Evolutionary conservation across 768 basidiomycete species (phyloP), one percentile per base, ranked within the genome.

Genomic region (Pisolithus tinctorius): DNA sequence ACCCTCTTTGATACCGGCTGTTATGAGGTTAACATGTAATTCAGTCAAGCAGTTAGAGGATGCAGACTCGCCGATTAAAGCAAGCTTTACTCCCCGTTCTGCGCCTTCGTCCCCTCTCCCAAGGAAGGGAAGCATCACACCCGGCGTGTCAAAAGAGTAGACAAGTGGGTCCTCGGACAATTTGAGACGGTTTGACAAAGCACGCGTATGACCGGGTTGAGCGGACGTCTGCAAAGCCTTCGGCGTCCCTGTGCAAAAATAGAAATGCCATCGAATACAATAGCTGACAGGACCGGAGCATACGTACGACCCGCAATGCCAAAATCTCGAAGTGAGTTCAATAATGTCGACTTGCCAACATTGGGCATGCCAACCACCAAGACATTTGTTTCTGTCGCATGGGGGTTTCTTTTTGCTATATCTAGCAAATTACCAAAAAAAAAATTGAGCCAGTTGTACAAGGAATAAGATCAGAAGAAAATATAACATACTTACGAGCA

Each of bases 321-420:
- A 62, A 83, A 84, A 61, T 81, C 84, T 40, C 95, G 81, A 26
- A 99, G 76, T 1, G 92, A 82, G 63, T 99, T 99, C 11, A 99
- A 73, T 47, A 98, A 69, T 2, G 91, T 94, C 13, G 94, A 97
- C 71, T 99, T 98, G 39, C 95, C 95, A 44, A 97, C 93, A 66
- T 98, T 98, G 16, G 96, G 96, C 95, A 99, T 98, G 23, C 96
- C 96, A 52, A 96, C 85, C 23, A 98, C 92, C 2, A 97, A 77
- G 6, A 97, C 86, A 60, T 93, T 93, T 58, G 91, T 71, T 64
- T 88, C 88, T 59, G 83, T 80, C 44, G 81, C 77, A 55, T 88
- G 79, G 47, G 81, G 81, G 63, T 84, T 78, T 39, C 74, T 73
- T 60, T 80, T 81, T 30, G 88, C 86, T 58, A 89, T 77, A 59